Conservation (phyloP, 305 asterid species). For the Solanum hybrid region DNA sequence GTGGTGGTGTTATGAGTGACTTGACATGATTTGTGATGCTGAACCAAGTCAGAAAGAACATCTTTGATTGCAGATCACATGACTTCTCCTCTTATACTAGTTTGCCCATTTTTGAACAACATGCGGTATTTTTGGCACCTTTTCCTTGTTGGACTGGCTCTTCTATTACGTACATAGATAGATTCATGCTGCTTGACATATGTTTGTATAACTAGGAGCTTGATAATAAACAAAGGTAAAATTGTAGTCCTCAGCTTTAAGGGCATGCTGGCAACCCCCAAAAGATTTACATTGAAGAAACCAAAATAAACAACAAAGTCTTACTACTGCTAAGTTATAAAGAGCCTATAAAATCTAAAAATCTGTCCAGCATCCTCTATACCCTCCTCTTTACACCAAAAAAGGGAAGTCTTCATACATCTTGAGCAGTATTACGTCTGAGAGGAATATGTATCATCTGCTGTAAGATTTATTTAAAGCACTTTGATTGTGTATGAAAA, state of each 20-base stretch:
- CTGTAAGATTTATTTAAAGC: not conserved
- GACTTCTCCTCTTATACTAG: not conserved
- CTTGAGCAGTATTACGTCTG: not conserved
- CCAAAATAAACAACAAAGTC: not conserved
- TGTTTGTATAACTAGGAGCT: not conserved
- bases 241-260: not conserved
- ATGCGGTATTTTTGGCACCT: not conserved
- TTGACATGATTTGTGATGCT: not conserved
- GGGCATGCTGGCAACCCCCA: not conserved
- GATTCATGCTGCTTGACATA: not conserved
- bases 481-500: not conserved
- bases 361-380: not conserved
- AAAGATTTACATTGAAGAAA: not conserved
- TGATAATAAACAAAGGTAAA: not conserved
- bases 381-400: not conserved
- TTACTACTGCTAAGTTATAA: not conserved
- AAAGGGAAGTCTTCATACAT: not conserved
- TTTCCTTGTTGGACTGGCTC: not conserved
- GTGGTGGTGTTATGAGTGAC: not conserved
- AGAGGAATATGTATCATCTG: not conserved
- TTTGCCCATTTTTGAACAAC: not conserved
- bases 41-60: not conserved
- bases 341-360: not conserved
- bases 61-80: not conserved
- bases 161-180: not conserved